Percentiles rank a stretch among this genome's conserved stretches.
Conservation (phyloP, 768 basidiomycete genomes). For the Phanerodontia chrysosporium region DNA sequence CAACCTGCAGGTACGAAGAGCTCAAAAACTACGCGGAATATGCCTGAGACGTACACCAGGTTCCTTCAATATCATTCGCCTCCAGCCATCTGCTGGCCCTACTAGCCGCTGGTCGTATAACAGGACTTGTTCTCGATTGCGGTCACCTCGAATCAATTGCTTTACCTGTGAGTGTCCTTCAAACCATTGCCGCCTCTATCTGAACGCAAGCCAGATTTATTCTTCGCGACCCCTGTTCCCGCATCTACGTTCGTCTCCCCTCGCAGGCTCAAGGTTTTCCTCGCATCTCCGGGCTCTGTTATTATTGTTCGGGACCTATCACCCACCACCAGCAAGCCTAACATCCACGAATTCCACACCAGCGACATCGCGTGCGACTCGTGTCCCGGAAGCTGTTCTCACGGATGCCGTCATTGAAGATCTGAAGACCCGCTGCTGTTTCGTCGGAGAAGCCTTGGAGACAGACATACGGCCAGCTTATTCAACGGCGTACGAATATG, state of each 20-base stretch:
- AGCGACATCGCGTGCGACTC: slow-evolving; percentile 53
- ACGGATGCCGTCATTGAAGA: slow-evolving; percentile 83
- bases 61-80: slow-evolving; percentile 92
- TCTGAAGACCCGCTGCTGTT: slow-evolving; percentile 85
- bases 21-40: neutral
- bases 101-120: slow-evolving; percentile 82
- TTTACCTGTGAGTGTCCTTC: slow-evolving; percentile 64
- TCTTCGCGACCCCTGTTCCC: slow-evolving; percentile 85
- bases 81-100: slow-evolving; percentile 84
- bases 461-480: slow-evolving; percentile 22
- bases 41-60: slow-evolving; percentile 40
- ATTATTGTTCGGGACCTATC: slow-evolving; percentile 76
- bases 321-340: slow-evolving; percentile 75
- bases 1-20: slow-evolving; percentile 67
- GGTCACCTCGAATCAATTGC: slow-evolving; percentile 89
- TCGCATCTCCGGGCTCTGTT: slow-evolving; percentile 79
- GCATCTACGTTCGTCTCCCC: slow-evolving; percentile 76
- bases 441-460: slow-evolving; percentile 68
- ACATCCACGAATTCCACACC: slow-evolving; percentile 62
- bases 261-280: slow-evolving; percentile 80
- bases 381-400: slow-evolving; percentile 76
- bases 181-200: too few relatives aligned
- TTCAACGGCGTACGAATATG: slow-evolving; percentile 30
- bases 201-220: slow-evolving; percentile 61
- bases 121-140: slow-evolving; percentile 90